phyloP scores from a whole-genome alignment of 345 rosid species.

The Arabidopsis arenosa region DNA sequence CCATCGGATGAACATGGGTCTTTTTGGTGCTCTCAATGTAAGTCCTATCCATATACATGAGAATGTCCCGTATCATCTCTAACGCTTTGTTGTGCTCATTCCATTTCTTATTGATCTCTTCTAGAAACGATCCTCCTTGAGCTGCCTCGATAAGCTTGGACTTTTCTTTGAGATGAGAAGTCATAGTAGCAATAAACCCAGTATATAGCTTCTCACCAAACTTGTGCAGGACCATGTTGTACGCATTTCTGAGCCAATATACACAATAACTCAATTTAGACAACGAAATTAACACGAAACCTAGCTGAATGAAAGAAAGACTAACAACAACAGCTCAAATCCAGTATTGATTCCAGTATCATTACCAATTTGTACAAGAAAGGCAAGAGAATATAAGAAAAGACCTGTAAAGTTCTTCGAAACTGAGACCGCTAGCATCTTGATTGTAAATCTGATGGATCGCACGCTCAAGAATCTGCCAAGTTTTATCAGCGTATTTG shows the following conservation, averaged over 20 bases:
- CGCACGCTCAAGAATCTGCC: constrained; percentile 98
- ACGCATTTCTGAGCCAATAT: constrained; percentile 73
- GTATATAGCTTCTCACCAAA: constrained; percentile 87
- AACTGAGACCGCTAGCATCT: constrained; percentile 96
- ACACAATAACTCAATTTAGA: constrained; percentile 12
- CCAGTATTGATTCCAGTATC: not conserved
- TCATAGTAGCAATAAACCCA: constrained; percentile 88
- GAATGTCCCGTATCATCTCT: constrained; percentile 96
- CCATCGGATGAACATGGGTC: constrained; percentile 94
- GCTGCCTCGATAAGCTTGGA: constrained; percentile 83
- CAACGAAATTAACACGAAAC: not conserved
- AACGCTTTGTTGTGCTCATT: constrained; percentile 96
- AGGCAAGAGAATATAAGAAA: not conserved
- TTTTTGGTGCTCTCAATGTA: constrained; percentile 77
- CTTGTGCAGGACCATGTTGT: constrained; percentile 98
- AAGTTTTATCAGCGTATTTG: constrained; percentile 93
- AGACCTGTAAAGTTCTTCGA: constrained; percentile 97
- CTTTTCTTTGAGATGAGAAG: constrained; percentile 81
- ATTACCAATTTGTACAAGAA: constrained; percentile 5
- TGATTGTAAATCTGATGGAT: constrained; percentile 99
- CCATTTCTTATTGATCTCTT: constrained; percentile 97
- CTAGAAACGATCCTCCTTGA: constrained; percentile 88
- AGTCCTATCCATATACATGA: constrained; percentile 99
- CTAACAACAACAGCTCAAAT: constrained; percentile 14
- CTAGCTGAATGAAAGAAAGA: not conserved